Base-by-base conservation (phyloP, 306 rosid genomes). In the Cucumis sativus region DNA sequence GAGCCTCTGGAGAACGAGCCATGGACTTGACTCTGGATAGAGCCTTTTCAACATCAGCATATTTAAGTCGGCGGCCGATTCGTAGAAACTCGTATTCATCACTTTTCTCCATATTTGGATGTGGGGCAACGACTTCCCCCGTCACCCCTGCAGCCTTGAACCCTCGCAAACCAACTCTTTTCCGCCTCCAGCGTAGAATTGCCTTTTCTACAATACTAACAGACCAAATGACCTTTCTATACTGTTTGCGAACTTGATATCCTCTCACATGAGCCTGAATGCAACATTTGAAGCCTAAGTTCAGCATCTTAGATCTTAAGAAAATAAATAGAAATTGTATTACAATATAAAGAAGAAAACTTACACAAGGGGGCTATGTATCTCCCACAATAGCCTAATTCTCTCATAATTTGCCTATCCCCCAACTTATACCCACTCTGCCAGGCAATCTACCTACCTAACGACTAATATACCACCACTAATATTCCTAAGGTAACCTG, bases 111-210 rank as follows among this genome's bases (percentile, higher is more conserved):
- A 57, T 47, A 43, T 81, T 81, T 41, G 28, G 49, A 18, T 65
- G 25, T 21, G 57, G 45, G 16, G 87, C 81, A 65, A 21, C 82
- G 62, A 54, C 76, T 15, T 47, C 78, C 51, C 87, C 87, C 69
- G 35, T 76, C 21, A 78, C 73, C 54, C 77, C 81, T 79, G 74
- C 86, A 35, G 64, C 82, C 61, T 77, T 88, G 73, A 91, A 89
- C 69, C 97, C 94, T 75, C 92, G 87, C 80, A 91, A 77, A 77
- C 97, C 94, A 55, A 82, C 68, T 28, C 92, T 54, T 80, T 87
- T 89, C 25, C 92, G 80, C 73, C 97, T 86, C 97, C 97, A 91
- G 8, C 94, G 92, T 81, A 91, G 87, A 62, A 91, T 89, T 4
- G 77, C 90, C 81, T 91, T 91, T 79, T 89, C 97, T 73, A 89